Evolutionary conservation across 495 filamentous ascomycete species (phyloP).

Genomic region (Neurospora sp.): DNA sequence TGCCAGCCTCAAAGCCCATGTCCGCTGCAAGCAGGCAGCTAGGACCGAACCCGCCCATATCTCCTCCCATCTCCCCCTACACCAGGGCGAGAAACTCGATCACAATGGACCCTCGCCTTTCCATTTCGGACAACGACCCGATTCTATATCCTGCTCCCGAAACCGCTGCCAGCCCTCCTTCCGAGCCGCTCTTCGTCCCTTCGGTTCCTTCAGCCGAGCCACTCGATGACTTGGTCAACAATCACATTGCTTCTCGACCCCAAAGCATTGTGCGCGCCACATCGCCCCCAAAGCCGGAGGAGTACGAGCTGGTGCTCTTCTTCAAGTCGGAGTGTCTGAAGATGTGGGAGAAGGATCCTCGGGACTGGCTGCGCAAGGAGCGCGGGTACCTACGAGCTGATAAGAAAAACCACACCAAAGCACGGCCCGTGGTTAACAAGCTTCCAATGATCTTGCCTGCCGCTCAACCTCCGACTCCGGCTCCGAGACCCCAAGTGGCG

Average conservation of each 20-base stretch:
- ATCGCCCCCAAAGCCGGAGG: conserved; percentile 56
- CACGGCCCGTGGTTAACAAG: conserved; percentile 16
- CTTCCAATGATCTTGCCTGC: conserved; percentile 34
- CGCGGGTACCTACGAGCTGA: conserved; percentile 47
- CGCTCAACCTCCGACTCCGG: conserved; percentile 24
- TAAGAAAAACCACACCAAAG: conserved; percentile 23
- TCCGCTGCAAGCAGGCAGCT: conserved; percentile 21
- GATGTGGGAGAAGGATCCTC: conserved; percentile 48
- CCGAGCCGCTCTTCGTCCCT: conserved; percentile 49
- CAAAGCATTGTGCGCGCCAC: conserved; percentile 42
- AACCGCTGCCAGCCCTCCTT: conserved; percentile 30
- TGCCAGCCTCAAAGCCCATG: conserved; percentile 25
- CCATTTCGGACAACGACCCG: conserved; percentile 41
- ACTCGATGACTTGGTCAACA: conserved; percentile 40
- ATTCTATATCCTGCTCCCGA: conserved; percentile 49
- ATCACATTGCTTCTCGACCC: conserved; percentile 58
- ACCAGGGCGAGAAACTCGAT: conserved; percentile 26
- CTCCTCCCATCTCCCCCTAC: conserved; percentile 64
- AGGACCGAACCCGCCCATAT: conserved; percentile 47
- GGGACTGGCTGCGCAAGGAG: conserved; percentile 53
- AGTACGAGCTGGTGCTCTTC: conserved; percentile 58
- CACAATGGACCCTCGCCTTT: conserved; percentile 35
- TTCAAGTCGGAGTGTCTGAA: conserved; percentile 56
- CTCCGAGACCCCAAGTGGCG: conserved; percentile 18
- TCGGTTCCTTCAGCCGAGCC: conserved; percentile 30